phyloP scores from a whole-genome alignment of 2,329 filamentous ascomycete species.

The Diaporthe citri region DNA sequence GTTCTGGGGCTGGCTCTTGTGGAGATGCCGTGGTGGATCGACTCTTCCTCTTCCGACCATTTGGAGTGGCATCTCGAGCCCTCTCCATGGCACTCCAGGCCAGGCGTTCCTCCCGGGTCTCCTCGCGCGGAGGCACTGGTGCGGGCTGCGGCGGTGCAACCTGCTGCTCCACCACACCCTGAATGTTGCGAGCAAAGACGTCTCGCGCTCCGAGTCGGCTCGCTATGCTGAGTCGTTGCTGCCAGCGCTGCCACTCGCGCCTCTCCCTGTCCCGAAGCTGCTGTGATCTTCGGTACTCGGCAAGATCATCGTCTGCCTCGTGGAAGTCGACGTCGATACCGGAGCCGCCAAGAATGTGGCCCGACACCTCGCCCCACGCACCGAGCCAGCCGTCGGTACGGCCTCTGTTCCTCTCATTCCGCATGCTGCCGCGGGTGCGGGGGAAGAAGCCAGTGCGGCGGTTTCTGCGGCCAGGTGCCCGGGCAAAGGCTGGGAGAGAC shows the following conservation, averaged over 20 bases:
- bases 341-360: conserved; percentile 73
- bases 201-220: conserved; percentile 81
- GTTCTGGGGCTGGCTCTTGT: conserved; percentile 74
- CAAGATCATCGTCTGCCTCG: conserved; percentile 77
- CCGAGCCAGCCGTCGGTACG: conserved; percentile 90
- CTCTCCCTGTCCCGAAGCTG: conserved; percentile 64
- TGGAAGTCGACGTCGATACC: conserved; percentile 88
- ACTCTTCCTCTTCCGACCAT: conserved; percentile 79
- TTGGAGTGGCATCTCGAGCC: conserved; percentile 69
- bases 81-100: conserved; percentile 94
- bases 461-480: conserved; percentile 42
- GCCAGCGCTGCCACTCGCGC: conserved; percentile 79
- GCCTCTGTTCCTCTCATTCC: conserved; percentile 69
- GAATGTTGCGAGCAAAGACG: conserved; percentile 75
- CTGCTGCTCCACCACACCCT: conserved; percentile 68
- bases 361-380: conserved; percentile 79
- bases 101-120: conserved; percentile 82
- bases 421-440: conserved; percentile 70
- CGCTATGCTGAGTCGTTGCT: conserved; percentile 85
- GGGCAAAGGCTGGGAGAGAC: conserved; percentile 44
- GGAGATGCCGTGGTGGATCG: conserved; percentile 80
- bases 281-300: conserved; percentile 66
- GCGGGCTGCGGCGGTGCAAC: conserved; percentile 57
- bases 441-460: conserved; percentile 57
- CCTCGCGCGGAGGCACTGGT: conserved; percentile 62